Evolutionary conservation across 345 rosid species (phyloP).

Genomic region (Eucalyptus leucophloia): DNA sequence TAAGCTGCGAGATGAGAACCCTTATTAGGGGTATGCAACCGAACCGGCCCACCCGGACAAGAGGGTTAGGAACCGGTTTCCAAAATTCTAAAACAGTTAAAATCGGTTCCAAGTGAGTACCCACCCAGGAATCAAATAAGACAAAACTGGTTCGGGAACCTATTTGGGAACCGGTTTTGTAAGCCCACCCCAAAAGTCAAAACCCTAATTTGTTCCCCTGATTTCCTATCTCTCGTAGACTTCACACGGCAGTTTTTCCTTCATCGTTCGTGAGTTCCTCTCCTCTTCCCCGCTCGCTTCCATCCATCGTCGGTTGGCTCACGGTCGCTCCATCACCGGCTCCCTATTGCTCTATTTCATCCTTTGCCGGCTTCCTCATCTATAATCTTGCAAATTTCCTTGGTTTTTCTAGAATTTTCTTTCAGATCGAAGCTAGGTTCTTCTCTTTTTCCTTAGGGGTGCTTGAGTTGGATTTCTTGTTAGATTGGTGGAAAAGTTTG

Average conservation of each 20-base stretch:
- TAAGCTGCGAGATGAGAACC: accelerated
- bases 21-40: no score
- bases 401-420: accelerated
- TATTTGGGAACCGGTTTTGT: accelerated
- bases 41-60: accelerated
- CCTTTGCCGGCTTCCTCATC: accelerated
- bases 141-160: no score
- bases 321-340: accelerated
- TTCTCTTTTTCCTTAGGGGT: no score
- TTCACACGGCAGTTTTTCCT: accelerated
- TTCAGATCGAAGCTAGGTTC: accelerated
- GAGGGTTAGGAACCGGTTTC: accelerated
- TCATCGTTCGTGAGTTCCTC: no score
- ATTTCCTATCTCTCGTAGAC: no score
- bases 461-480: accelerated
- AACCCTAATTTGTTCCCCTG: no score
- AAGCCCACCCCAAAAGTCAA: no score
- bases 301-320: accelerated
- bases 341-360: no score
- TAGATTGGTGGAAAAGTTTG: accelerated
- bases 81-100: accelerated
- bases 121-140: accelerated
- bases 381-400: accelerated
- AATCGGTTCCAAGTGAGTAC: accelerated
- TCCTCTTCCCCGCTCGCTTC: no score